Percentiles rank a stretch among this genome's conserved stretches.
phyloP scores from a whole-genome alignment of 2,329 filamentous ascomycete genomes.

The Penicillium expansum region DNA sequence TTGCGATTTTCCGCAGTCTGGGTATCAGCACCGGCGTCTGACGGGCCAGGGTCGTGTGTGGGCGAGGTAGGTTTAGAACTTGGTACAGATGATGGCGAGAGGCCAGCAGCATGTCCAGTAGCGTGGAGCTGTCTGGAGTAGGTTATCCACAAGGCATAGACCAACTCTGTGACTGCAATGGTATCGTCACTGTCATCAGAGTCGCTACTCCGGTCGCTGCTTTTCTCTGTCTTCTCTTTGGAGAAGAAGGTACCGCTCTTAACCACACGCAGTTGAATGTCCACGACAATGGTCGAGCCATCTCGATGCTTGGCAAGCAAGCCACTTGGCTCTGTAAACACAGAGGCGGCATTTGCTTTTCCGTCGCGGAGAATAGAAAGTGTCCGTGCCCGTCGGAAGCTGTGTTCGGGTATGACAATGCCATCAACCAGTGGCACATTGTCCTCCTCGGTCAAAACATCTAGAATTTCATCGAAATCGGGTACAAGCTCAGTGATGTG shows the following conservation, averaged over 20 bases:
- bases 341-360: slow-evolving; percentile 70
- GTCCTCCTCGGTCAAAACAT: slow-evolving; percentile 81
- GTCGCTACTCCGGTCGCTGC: slow-evolving; percentile 61
- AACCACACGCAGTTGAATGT: slow-evolving; percentile 94
- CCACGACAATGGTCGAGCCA: slow-evolving; percentile 86
- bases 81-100: slow-evolving; percentile 54
- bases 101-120: slow-evolving; percentile 59
- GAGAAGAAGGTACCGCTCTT: slow-evolving; percentile 72
- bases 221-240: slow-evolving; percentile 60
- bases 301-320: slow-evolving; percentile 84
- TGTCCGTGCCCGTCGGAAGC: slow-evolving; percentile 84
- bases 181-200: slow-evolving; percentile 42
- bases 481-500: slow-evolving; percentile 79
- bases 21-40: slow-evolving; percentile 32
- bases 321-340: slow-evolving; percentile 81
- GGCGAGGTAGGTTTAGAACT: slow-evolving; percentile 67
- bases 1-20: slow-evolving; percentile 25
- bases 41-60: slow-evolving; percentile 71
- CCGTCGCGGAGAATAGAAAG: slow-evolving; percentile 81
- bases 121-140: slow-evolving; percentile 92
- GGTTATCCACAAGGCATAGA: slow-evolving; percentile 95
- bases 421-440: slow-evolving; percentile 80
- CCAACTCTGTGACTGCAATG: slow-evolving; percentile 67
- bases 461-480: slow-evolving; percentile 78
- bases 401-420: slow-evolving; percentile 95